Evolutionary conservation across 805 yeast genomes (phyloP), one percentile per base, ranked within the genome.

Genomic region (Candida quercuum): DNA sequence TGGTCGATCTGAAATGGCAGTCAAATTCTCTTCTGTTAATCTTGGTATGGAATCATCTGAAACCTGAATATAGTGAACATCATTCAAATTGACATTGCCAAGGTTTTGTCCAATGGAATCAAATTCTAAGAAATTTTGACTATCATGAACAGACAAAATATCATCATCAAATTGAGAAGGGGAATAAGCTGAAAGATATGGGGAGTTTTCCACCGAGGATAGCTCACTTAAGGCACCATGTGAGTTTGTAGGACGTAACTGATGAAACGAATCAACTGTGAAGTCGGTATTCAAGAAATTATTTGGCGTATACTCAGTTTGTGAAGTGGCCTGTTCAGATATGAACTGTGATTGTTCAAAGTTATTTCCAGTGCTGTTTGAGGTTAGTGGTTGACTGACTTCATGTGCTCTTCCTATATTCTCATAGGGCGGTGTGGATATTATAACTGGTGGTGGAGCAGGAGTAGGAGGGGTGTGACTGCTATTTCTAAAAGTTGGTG

Each of bases 121-220:
- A 16, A 29, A 27, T 16, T 35, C 43, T 12, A 37, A 20, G 2
- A 32, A n/a, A 10, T 24, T 30, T 14, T 28, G 35, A 37, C 22
- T 21, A 9, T n/a, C 25, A 11, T 35, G 27, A 17, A n/a, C 16
- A 11, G 40, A 32, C 3, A 36, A 26, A 7, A 41, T 15, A 16
- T 48, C 54, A 29, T 47, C 56, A 15, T 42, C 51, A 18, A 32
- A 46, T 3, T 38, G 38, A 18, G 43, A 36, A 7, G 54, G 49
- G 2, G 53, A 40, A 15, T 42, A 37, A 1, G 50, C 46, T 3
- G 43, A 34, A 3, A 52, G 28, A 30, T 48, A 51, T 5, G 59
- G 59, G 0, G 59, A 54, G 21, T 46, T 48, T 10, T 45, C 41
- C 9, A 42, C 56, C 2, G 54, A 48, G 1, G 58, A 52, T 1